Evolutionary conservation across 306 rosid genomes (phyloP), one percentile per base, ranked within the genome.

Genomic region (Glycine tomentella): DNA sequence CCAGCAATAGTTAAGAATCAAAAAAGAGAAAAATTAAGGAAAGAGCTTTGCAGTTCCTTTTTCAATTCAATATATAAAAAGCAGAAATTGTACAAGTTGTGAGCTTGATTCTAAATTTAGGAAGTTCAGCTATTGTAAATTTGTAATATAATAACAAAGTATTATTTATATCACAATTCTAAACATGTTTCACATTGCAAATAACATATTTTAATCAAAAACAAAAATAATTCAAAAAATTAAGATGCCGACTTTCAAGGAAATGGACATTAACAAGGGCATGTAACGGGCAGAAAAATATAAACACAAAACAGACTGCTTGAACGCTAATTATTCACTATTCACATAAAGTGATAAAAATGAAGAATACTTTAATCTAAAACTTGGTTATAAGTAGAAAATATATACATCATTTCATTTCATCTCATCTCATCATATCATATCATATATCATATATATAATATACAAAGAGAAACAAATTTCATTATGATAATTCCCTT

Each of bases 141-240:
- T n/a, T n/a, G n/a, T n/a, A n/a, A n/a, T 53, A n/a, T 52, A 51
- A 45, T 2, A 8, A 8, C 10, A 36, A 2, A 53, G 58, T 53
- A n/a, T 3, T 6, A 6, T n/a, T 53, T 55, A 57, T 36, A 15
- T 74, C 42, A 40, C 69, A 17, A 15, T 38, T 25, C 25, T n/a
- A 13, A 34, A 46, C 31, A 74, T 3, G 31, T 4, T 65, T 85
- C 58, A 38, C 70, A 51, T 80, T 74, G 44, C 68, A 61, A 73
- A 52, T 16, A 65, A 62, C 63, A 77, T 8, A 34, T 68, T 51
- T 44, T 20, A 64, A 17, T 0, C 1, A 34, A 34, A 34, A 34
- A 15, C 3, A 66, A 53, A 31, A 64, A 14, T 1, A 68, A n/a
- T 52, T 46, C 58, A 51, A 38, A 63, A 8, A 31, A 11, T 49